Conservation (phyloP, 2,329 filamentous ascomycete species). For the Cladorrhinum sp. region DNA sequence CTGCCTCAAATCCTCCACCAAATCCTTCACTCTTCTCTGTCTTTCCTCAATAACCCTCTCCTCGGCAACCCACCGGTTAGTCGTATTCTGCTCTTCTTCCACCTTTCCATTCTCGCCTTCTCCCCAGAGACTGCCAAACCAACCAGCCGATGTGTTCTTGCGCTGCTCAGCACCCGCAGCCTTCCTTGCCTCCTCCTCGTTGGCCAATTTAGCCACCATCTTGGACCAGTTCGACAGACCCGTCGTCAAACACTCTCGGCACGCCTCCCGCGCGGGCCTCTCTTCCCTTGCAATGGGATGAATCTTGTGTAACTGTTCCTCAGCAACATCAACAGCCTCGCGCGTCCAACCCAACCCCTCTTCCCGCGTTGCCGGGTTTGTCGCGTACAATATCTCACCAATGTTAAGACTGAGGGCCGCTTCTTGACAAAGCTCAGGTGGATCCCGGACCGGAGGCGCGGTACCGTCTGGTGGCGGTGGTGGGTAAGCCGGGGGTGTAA, state of each 20-base stretch:
- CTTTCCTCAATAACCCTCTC: conserved; percentile 53
- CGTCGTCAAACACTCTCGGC: conserved; percentile 71
- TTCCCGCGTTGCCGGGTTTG: conserved; percentile 51
- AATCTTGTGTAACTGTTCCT: conserved; percentile 58
- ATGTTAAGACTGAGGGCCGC: conserved; percentile 85
- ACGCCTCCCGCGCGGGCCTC: conserved; percentile 54
- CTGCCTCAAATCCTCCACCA: conserved; percentile 48
- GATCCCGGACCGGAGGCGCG: conserved; percentile 60
- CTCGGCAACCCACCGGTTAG: conserved; percentile 54
- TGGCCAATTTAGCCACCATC: conserved; percentile 69
- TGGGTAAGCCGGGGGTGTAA: conserved; percentile 62
- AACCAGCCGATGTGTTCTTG: conserved; percentile 22
- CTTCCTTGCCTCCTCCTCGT: conserved; percentile 43
- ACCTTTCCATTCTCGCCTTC: conserved; percentile 31
- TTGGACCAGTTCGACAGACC: conserved; percentile 78
- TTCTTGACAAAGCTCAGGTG: conserved; percentile 73
- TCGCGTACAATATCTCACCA: conserved; percentile 85
- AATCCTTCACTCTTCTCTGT: conserved; percentile 47
- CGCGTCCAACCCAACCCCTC: conserved; percentile 86
- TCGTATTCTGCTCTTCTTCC: conserved; percentile 27
- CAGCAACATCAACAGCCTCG: conserved; percentile 78
- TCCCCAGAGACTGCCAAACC: conserved; percentile 43
- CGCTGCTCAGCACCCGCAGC: conserved; percentile 13
- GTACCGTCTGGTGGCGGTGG: conserved; percentile 67
- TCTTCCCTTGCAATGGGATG: conserved; percentile 29